Conservation (phyloP, 495 filamentous ascomycete species). For the Podospora conica region DNA sequence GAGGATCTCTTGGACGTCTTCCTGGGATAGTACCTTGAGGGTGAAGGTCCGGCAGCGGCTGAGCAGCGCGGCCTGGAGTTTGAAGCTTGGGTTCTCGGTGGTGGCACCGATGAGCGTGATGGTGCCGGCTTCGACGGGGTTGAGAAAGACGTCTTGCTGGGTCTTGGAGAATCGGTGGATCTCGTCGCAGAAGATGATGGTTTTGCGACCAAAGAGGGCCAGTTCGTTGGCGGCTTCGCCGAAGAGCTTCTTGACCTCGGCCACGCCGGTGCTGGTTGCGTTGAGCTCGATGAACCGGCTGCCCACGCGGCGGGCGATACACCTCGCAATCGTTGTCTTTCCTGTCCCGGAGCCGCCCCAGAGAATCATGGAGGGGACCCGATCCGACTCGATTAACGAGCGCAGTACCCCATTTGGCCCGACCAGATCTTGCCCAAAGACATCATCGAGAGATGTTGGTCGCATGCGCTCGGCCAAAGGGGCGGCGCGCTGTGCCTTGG, state of each 20-base stretch:
- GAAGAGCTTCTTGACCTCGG: conserved; percentile 91
- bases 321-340: conserved; percentile 95
- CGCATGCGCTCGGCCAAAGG: conserved; percentile 94
- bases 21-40: conserved; percentile 62
- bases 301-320: conserved; percentile 74
- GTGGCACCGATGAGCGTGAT: conserved; percentile 93
- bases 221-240: conserved; percentile 77
- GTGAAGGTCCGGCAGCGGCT: conserved; percentile 90
- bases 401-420: conserved; percentile 77
- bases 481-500: conserved; percentile 63
- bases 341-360: conserved; percentile 92
- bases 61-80: conserved; percentile 80
- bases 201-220: conserved; percentile 74
- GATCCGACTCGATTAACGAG: conserved; percentile 79
- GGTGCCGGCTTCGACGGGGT: conserved; percentile 84
- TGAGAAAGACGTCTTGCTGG: conserved; percentile 93
- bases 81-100: conserved; percentile 95
- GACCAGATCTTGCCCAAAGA: conserved; percentile 88
- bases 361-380: conserved; percentile 89
- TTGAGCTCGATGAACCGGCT: conserved; percentile 94
- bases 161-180: conserved; percentile 91
- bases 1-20: conserved; percentile 67
- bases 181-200: conserved; percentile 97
- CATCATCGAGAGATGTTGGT: conserved; percentile 73
- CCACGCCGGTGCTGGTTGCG: conserved; percentile 85